These are phyloP conservation scores for Apiospora marii DNA, from an alignment of 2,329 filamentous ascomycete species.

Conservation along the genomic window DNA sequence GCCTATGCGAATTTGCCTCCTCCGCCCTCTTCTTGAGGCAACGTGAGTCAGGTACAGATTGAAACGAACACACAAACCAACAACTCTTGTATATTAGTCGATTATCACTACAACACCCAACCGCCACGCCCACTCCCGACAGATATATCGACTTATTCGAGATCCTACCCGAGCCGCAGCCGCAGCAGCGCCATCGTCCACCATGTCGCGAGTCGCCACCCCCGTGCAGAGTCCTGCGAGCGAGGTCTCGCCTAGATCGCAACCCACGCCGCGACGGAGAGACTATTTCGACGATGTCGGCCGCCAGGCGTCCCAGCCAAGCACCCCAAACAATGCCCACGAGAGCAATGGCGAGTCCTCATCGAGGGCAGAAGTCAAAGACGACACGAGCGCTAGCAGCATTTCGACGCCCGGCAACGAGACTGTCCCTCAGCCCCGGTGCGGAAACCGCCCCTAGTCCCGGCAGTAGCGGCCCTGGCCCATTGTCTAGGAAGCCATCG, in stretches of 20 bases:
- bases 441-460: conserved; percentile 45
- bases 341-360: conserved; percentile 24
- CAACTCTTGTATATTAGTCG: conserved; percentile 18
- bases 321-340: conserved; percentile 21
- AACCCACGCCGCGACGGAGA: conserved; percentile 36
- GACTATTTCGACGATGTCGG: conserved; percentile 37
- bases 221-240: conserved; percentile 37
- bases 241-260: conserved; percentile 39
- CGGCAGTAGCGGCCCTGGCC: conserved; percentile 41
- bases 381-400: conserved; percentile 42
- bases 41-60: conserved; percentile 44
- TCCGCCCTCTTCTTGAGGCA: conserved; percentile 53
- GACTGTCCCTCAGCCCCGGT: conserved; percentile 5
- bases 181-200: not conserved
- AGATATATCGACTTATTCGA: conserved; percentile 3
- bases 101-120: conserved; percentile 10
- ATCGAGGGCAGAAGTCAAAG: conserved; percentile 34
- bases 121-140: conserved; percentile 2
- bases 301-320: not conserved
- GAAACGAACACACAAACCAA: conserved; percentile 28
- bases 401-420: conserved; percentile 41
- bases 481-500: conserved; percentile 53
- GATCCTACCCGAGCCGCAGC: conserved; percentile 2
- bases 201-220: conserved; percentile 38
- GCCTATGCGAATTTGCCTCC: conserved; percentile 47